phyloP scores from a whole-genome alignment of 352 stramenopile genomes.

The Halophytophthora batemanensis region DNA sequence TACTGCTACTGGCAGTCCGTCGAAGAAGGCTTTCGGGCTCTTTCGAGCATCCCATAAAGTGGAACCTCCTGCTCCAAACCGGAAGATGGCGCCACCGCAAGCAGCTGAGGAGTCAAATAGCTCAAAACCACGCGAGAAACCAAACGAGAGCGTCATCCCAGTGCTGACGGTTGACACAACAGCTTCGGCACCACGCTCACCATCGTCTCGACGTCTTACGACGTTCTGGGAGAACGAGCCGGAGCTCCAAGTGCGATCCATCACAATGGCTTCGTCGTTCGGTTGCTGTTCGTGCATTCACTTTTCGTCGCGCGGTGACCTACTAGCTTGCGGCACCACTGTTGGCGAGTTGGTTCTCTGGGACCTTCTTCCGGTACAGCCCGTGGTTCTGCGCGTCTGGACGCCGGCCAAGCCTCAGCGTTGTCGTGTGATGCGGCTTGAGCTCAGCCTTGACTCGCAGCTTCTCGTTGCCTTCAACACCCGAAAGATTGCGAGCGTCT shows the following conservation, averaged over 20 bases:
- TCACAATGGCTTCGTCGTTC: slow-evolving; percentile 16
- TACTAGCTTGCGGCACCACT: slow-evolving; percentile 32
- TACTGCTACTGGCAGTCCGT: slow-evolving; percentile 6
- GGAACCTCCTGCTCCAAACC: too few relatives aligned
- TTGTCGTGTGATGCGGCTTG: slow-evolving; percentile 26
- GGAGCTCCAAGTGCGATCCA: slow-evolving; percentile 16
- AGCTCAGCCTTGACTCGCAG: slow-evolving; percentile 27
- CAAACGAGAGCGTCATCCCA: slow-evolving; percentile 1
- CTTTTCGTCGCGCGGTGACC: slow-evolving; percentile 16
- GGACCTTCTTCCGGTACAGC: slow-evolving; percentile 20
- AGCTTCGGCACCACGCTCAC: neutral
- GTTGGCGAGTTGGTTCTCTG: slow-evolving; percentile 33
- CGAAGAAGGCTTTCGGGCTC: slow-evolving; percentile 21
- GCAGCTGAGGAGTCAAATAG: slow-evolving; percentile 1
- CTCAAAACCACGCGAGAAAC: neutral
- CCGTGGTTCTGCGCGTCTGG: slow-evolving; percentile 19
- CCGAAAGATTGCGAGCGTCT: slow-evolving; percentile 10
- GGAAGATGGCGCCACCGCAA: neutral
- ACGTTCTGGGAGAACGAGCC: slow-evolving; percentile 34
- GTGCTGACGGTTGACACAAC: slow-evolving; percentile 1
- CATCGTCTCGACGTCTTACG: neutral
- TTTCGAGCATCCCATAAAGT: slow-evolving; percentile 8
- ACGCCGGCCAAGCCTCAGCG: slow-evolving; percentile 22
- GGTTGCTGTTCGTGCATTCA: slow-evolving; percentile 30
- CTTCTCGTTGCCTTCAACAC: slow-evolving; percentile 25